Percentiles rank a stretch among this genome's conserved stretches.
phyloP scores from a whole-genome alignment of 345 rosid species.

The Eucalyptus sp. region DNA sequence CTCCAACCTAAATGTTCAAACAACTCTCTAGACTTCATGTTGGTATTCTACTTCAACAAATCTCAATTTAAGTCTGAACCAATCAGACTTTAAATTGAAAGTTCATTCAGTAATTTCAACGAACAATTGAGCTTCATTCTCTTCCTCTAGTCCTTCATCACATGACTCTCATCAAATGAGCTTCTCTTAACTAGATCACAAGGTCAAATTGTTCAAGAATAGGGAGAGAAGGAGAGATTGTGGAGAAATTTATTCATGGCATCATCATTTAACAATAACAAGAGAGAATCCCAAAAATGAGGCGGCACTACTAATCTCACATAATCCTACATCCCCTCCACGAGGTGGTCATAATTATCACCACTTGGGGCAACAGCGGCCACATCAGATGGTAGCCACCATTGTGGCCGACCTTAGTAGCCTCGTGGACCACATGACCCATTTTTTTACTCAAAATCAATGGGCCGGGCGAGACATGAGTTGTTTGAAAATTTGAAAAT shows the following conservation, averaged over 20 bases:
- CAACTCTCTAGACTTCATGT: neutral
- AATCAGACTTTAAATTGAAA: too few species aligned
- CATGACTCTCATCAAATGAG: neutral
- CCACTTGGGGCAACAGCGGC: neutral
- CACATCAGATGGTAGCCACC: neutral
- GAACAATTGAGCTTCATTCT: too few species aligned
- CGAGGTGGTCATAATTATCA: neutral
- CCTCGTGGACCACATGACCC: neutral
- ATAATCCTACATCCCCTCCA: neutral
- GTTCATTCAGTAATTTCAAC: too few species aligned
- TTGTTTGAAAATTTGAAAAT: neutral
- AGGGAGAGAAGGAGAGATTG: neutral
- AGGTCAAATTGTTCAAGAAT: neutral
- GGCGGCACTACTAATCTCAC: neutral
- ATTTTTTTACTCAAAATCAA: neutral
- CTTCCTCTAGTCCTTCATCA: too few species aligned
- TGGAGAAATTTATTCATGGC: neutral
- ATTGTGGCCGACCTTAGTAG: neutral
- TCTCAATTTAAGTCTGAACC: neutral
- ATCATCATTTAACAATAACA: neutral
- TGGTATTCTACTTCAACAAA: neutral
- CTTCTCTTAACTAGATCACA: neutral
- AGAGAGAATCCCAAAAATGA: neutral
- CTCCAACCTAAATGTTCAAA: neutral
- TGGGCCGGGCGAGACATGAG: neutral